Conservation (phyloP, 108 stramenopile genomes). For the Craspedostauros australis region DNA sequence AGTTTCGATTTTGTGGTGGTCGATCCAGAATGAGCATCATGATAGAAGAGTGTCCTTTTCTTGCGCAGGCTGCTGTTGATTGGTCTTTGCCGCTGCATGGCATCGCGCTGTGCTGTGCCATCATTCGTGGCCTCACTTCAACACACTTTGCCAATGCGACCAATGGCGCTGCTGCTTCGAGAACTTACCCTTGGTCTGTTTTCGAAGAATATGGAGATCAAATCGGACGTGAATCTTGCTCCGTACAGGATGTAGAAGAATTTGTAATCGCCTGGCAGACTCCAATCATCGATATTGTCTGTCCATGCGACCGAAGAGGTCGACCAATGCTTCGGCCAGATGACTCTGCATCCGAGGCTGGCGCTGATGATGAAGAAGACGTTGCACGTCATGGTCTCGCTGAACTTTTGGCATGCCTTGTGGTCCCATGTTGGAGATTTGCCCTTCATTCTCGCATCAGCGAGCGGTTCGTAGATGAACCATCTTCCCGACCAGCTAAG, state of each 20-base stretch:
- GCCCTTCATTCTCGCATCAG: conserved; percentile 11
- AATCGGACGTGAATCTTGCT: conserved; percentile 28
- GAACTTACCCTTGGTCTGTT: conserved; percentile 14
- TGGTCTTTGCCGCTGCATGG: no score
- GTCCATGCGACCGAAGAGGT: conserved; percentile 5
- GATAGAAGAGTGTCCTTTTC: no score
- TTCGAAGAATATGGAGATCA: conserved; percentile 35
- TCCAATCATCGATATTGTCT: not conserved
- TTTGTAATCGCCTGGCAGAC: conserved; percentile 23
- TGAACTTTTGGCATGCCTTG: not conserved
- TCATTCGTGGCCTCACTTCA: no score
- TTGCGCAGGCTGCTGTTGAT: no score
- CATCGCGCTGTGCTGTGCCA: no score
- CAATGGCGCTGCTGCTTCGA: no score
- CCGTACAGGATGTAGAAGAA: conserved; percentile 43
- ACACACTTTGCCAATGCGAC: no score
- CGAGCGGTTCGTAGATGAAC: conserved; percentile 17
- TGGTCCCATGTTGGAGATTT: conserved; percentile 10
- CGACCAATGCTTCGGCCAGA: conserved; percentile 14
- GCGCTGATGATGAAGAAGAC: conserved; percentile 1
- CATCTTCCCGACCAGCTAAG: conserved; percentile 17
- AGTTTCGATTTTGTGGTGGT: no score
- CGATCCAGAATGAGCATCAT: no score
- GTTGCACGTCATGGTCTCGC: conserved; percentile 5
- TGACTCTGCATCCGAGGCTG: conserved; percentile 1